Base-by-base conservation (phyloP, 2,329 filamentous ascomycete species). In the Ascochyta lentis region DNA sequence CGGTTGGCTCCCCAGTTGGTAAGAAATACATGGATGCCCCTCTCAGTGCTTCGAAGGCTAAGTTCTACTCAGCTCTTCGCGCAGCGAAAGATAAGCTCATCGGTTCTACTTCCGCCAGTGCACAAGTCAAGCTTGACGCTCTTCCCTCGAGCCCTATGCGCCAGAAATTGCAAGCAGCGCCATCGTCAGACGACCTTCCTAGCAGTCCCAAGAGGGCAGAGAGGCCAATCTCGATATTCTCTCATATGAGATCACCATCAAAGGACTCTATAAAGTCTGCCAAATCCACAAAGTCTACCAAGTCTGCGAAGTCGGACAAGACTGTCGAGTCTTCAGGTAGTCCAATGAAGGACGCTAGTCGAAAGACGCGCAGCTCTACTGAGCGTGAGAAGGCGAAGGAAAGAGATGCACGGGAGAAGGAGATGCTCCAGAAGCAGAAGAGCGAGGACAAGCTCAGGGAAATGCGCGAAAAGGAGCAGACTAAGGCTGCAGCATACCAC, bases 41-140 rank as follows among this genome's bases (percentile, higher is more conserved):
- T 5, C 77, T 97, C 56, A 96, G 93, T 75, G 92, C 95, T 47
- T 93, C 95, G 26, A 98, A 96, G 78, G 91, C 90, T 69, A 96
- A 92, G 72, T 81, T 98, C 43, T 96, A 94, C 42, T 96, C 93
- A 9, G 92, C 96, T 56, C 81, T 97, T 66, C 93, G 92, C 76
- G 90, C 89, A 51, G 95, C 93, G 4, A 94, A 90, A 74, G 91
- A 89, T 13, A 84, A 97, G 44, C 88, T 97, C 60, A 91, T 89
- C 16, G 96, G 90, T 64, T 94, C 84, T 59, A 85, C 82, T 55
- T 80, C 82, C 40, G 75, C 82, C 12, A 85, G 84, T 59, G 84
- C 84, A 41, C 82, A 85, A 40, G 83, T 83, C 3, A 86, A 84
- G 63, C 70, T 85, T 56, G 85, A 87, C 59, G 79, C 79, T 27